A percentile compares a stretch with the other conserved stretches of the same genome.
phyloP scores from a whole-genome alignment of 768 basidiomycete genomes.

The Termitomyces bulborhizus region DNA sequence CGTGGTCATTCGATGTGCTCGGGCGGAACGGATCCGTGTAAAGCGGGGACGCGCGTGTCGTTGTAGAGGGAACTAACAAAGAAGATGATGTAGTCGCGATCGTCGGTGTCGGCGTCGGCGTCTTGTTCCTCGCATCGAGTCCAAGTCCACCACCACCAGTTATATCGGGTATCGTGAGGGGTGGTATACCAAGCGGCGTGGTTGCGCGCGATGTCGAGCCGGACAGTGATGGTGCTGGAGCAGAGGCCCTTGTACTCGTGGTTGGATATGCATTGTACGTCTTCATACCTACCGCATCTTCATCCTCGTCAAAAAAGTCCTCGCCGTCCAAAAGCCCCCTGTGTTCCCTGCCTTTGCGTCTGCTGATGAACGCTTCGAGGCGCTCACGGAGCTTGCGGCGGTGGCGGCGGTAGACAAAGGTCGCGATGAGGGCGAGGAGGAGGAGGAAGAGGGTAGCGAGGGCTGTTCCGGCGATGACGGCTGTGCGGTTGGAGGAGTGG shows the following conservation, averaged over 20 bases:
- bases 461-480: conserved; percentile 5
- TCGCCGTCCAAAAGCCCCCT: conserved; percentile 9
- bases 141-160: no score
- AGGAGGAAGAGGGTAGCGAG: conserved; percentile 1
- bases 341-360: not conserved
- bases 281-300: not conserved
- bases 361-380: not conserved
- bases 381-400: conserved; percentile 9
- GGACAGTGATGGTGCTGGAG: not conserved
- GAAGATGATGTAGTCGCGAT: no score
- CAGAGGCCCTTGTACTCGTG: no score
- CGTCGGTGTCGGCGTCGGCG: no score
- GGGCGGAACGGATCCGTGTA: conserved; percentile 10
- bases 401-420: conserved; percentile 9
- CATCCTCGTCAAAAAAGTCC: conserved; percentile 12
- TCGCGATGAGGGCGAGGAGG: not conserved
- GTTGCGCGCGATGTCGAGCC: not conserved
- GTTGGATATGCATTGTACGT: not conserved
- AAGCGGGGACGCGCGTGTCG: not conserved
- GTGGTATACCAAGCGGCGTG: conserved; percentile 1
- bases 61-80: no score
- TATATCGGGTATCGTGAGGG: not conserved
- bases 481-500: not conserved
- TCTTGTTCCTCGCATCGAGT: no score
- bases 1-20: not conserved